These are phyloP conservation scores for Yarrowia sp. DNA, from an alignment of 805 yeast genomes.

Conservation along the genomic window DNA sequence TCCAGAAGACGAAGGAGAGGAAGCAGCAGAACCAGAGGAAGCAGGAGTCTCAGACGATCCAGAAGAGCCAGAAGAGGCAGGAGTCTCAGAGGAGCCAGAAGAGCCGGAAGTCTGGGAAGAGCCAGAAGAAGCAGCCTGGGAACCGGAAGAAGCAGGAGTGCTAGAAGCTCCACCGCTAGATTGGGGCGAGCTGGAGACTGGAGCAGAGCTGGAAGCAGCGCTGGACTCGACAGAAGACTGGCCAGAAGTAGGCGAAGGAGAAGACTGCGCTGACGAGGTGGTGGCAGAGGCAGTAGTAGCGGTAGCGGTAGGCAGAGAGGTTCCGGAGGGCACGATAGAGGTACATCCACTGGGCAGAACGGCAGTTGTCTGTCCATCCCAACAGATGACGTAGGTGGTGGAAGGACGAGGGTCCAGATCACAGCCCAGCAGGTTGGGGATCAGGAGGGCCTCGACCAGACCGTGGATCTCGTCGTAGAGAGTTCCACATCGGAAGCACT, in stretches of 20 bases:
- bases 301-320: conserved; percentile 21
- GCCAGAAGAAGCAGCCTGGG: neutral
- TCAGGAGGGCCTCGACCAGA: conserved; percentile 19
- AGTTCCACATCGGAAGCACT: conserved; percentile 35
- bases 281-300: conserved; percentile 9
- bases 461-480: conserved; percentile 31
- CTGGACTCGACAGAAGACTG: conserved; percentile 3
- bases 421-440: conserved; percentile 28
- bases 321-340: conserved; percentile 14
- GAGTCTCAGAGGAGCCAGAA: neutral
- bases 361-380: conserved; percentile 14
- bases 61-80: neutral
- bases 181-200: neutral
- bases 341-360: conserved; percentile 24
- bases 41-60: neutral
- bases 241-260: neutral
- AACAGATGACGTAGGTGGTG: conserved; percentile 31
- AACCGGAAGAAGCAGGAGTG: neutral
- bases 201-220: conserved; percentile 1
- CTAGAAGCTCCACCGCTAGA: neutral
- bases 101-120: neutral
- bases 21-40: neutral
- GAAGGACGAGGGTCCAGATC: conserved; percentile 29
- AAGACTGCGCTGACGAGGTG: neutral
- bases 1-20: neutral